These are phyloP conservation scores for Ganoderma meredithae DNA, from an alignment of 1,284 basidiomycete species.

Conservation along the genomic window DNA sequence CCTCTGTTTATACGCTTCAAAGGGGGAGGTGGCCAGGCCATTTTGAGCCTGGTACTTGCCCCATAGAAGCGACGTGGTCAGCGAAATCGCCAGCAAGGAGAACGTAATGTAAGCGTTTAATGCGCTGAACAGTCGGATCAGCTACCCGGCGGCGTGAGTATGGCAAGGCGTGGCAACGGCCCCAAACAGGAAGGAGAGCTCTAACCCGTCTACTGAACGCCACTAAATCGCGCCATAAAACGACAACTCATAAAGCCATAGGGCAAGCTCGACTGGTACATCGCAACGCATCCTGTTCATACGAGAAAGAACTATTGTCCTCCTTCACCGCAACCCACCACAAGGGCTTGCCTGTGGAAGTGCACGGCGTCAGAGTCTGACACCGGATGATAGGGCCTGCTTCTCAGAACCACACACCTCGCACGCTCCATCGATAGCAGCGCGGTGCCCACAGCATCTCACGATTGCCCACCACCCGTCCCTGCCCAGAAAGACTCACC, in stretches of 20 bases:
- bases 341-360: not conserved
- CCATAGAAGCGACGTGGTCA: not conserved
- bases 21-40: not conserved
- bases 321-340: not conserved
- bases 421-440: not conserved
- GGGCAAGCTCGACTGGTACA: not conserved
- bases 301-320: not conserved
- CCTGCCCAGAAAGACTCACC: not conserved
- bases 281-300: not conserved
- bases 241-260: not conserved
- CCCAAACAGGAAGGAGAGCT: not conserved
- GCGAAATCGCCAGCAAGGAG: not conserved
- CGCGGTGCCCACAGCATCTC: not conserved
- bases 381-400: constrained; percentile 3
- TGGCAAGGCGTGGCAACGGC: not conserved
- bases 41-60: not conserved
- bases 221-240: not conserved
- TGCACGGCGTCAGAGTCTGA: not conserved
- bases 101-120: not conserved
- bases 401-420: constrained; percentile 1
- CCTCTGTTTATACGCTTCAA: not conserved
- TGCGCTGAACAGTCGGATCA: not conserved
- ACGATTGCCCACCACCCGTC: not conserved
- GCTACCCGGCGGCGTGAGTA: not conserved
- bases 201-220: constrained; percentile 1